These are phyloP conservation scores for Oryza rufipogon DNA, from an alignment of 176 grass and related monocot species.

Conservation along the genomic window DNA sequence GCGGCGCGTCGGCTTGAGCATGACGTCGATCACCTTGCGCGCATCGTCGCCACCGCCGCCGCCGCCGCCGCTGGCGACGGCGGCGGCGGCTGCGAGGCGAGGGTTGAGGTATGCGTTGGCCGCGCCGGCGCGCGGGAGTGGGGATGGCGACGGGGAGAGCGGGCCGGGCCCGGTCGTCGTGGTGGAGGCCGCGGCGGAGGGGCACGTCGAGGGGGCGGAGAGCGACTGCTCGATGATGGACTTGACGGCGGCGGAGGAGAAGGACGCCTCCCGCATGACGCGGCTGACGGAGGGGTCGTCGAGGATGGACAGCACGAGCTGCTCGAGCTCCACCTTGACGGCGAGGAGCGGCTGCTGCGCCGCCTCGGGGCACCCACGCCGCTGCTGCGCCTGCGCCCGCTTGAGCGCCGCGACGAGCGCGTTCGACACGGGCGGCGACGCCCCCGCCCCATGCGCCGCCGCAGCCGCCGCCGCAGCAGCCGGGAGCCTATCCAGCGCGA, in stretches of 20 bases:
- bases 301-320: constrained; percentile 84
- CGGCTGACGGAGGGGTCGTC: constrained; percentile 92
- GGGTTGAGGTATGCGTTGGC: constrained; percentile 52
- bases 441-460: constrained; percentile 32
- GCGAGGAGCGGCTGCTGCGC: constrained; percentile 81
- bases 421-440: constrained; percentile 70
- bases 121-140: constrained; percentile 24
- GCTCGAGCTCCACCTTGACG: constrained; percentile 90
- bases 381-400: constrained; percentile 88
- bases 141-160: constrained; percentile 33
- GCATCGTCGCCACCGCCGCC: constrained; percentile 55
- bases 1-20: constrained; percentile 68
- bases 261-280: constrained; percentile 96
- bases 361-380: constrained; percentile 67
- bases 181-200: constrained; percentile 15
- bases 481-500: constrained; percentile 83
- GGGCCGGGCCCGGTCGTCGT: constrained; percentile 3
- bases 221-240: constrained; percentile 74
- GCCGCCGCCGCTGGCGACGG: constrained; percentile 7
- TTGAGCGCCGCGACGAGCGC: constrained; percentile 86
- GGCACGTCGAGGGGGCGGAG: constrained; percentile 46
- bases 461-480: background rate
- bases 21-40: constrained; percentile 74
- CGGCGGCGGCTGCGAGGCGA: constrained; percentile 21
- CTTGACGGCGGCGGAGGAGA: constrained; percentile 79